Percentiles rank a stretch among this genome's conserved stretches.
Evolutionary conservation across 2,329 filamentous ascomycete genomes (phyloP).

Genomic region (Chaetomium olivaceum): DNA sequence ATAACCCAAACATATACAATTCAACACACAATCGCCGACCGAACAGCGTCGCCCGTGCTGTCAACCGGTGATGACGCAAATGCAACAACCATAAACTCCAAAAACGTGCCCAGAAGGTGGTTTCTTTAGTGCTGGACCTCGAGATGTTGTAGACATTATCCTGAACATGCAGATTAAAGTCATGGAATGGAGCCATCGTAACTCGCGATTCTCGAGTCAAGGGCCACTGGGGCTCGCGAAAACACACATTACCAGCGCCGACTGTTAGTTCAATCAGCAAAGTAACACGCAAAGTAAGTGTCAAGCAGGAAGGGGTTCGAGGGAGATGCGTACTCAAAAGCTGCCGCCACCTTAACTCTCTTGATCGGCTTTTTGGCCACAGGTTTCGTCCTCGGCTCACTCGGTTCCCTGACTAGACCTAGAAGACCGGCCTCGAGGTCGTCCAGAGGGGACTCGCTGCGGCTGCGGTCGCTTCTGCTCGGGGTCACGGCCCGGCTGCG

Average conservation of each 20-base stretch:
- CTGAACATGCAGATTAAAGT: background rate
- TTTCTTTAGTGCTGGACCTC: background rate
- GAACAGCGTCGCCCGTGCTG: background rate
- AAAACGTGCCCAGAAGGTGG: background rate
- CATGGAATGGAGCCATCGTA: background rate
- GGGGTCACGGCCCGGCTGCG: slow-evolving; percentile 15
- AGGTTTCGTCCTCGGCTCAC: slow-evolving; percentile 15
- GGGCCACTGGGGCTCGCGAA: background rate
- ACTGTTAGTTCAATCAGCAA: slow-evolving; percentile 17
- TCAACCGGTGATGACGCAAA: background rate
- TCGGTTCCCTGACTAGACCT: slow-evolving; percentile 24
- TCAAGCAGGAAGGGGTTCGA: background rate
- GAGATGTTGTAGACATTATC: background rate
- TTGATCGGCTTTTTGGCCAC: slow-evolving; percentile 27
- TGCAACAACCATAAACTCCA: background rate
- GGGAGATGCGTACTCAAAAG: slow-evolving; percentile 26
- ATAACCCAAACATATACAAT: background rate
- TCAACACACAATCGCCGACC: background rate
- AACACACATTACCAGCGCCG: slow-evolving; percentile 18
- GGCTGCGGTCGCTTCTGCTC: slow-evolving; percentile 13
- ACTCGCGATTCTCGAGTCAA: background rate
- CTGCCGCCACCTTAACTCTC: slow-evolving; percentile 28
- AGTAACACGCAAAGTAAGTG: background rate
- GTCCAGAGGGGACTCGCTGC: slow-evolving; percentile 31
- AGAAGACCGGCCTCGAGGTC: slow-evolving; percentile 29